Evolutionary conservation across 2,329 filamentous ascomycete genomes (phyloP), one percentile per base, ranked within the genome.

Genomic region (Tothia fuscella): DNA sequence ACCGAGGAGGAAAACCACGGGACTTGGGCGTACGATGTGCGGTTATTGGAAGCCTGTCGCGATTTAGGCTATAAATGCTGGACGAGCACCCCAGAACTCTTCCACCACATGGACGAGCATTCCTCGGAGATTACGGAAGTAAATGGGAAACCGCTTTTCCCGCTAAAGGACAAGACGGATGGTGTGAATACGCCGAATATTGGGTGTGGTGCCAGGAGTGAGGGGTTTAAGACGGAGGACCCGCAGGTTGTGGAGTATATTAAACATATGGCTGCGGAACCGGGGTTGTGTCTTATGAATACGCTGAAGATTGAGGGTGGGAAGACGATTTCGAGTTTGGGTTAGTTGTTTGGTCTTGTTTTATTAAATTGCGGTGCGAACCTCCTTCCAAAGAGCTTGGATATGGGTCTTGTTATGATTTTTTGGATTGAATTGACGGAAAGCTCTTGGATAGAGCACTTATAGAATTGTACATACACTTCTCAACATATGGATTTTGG

Each of bases 1-100:
- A 59, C 60, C 0, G 46, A 38, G 46, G 57, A 49, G 48, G 46
- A 38, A 24, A 47, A 48, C 47, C 56, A 63, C 28, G 63, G 61
- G 50, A 64, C 61, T 1, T 64, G 63, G 46, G 60, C 54, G 28
- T 64, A 46, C 22, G 62, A 65, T 45, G 61, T 64, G 6, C 52
- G 55, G 1, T 48, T 64, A 33, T 51, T 64, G 10, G 54, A 60
- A 41, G 58, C 55, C 16, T 65, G 62, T 47, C 50, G 60, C 5
- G 57, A 63, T 42, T 29, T 47, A 0, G 54, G 51, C 5, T 56
- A 56, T 48, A 44, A 47, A 28, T 65, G 62, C 47, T 62, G 52
- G 47, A 59, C 51, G 16, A 53, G 57, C 3, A 55, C 52, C 20
- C 61, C 61, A 1, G 61, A 64, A 44, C 36, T 64, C n/a, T 62